Percentiles rank a stretch among this genome's conserved stretches.
Conservation (phyloP, 306 rosid species). For the Dryas octopetala region DNA sequence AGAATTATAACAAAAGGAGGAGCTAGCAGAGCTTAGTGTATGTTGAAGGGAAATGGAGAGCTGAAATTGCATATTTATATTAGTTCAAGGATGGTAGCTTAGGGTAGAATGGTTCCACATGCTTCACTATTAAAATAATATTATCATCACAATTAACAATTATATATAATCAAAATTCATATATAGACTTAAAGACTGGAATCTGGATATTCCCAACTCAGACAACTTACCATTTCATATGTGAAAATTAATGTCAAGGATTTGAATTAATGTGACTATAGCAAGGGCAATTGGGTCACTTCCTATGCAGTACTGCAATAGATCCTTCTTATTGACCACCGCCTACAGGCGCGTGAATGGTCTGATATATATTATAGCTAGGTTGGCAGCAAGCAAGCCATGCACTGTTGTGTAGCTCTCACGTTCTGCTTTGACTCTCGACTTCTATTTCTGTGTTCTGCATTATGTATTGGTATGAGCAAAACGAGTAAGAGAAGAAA, state of each 20-base stretch:
- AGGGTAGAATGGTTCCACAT: slow-evolving; percentile 52
- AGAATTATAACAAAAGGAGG: neutral
- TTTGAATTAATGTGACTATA: neutral
- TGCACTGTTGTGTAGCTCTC: slow-evolving; percentile 49
- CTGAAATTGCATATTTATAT: slow-evolving; percentile 48
- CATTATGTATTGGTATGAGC: slow-evolving; percentile 9
- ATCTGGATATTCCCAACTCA: slow-evolving; percentile 28
- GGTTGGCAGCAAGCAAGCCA: slow-evolving; percentile 52
- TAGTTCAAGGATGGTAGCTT: slow-evolving; percentile 30
- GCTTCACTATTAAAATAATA: slow-evolving; percentile 39
- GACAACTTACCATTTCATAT: slow-evolving; percentile 4
- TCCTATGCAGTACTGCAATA: slow-evolving; percentile 8
- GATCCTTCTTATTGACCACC: slow-evolving; percentile 43
- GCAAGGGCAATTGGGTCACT: slow-evolving; percentile 35
- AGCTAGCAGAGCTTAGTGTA: slow-evolving; percentile 2
- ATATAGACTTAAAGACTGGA: slow-evolving; percentile 13
- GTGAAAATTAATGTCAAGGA: slow-evolving; percentile 12
- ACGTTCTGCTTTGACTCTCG: slow-evolving; percentile 61
- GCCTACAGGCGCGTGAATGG: slow-evolving; percentile 49
- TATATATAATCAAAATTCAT: slow-evolving; percentile 1
- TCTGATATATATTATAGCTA: neutral
- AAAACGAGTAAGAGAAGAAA: slow-evolving; percentile 2
- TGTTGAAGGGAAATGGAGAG: slow-evolving; percentile 31
- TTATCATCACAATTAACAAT: slow-evolving; percentile 8
- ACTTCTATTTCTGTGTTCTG: slow-evolving; percentile 12